Percentiles rank a stretch among this genome's conserved stretches.
Evolutionary conservation across 2,329 filamentous ascomycete genomes (phyloP).

Genomic region (Chaetomium globosum): DNA sequence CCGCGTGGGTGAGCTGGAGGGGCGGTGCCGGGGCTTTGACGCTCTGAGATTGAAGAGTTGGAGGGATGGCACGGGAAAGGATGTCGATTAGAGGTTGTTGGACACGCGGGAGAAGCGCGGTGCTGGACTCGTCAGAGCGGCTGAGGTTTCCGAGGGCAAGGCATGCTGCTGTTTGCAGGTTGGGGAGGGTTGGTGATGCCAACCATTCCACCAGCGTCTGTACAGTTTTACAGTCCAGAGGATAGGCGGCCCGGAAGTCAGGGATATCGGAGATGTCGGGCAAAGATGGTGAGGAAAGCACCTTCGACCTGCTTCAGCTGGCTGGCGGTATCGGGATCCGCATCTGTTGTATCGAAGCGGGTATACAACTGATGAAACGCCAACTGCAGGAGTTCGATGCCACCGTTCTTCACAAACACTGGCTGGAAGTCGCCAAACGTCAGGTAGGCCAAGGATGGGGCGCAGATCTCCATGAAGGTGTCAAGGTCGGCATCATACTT

Average conservation of each 20-base stretch:
- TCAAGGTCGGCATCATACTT: conserved; percentile 53
- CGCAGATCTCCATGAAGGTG: conserved; percentile 56
- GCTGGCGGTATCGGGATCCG: conserved; percentile 51
- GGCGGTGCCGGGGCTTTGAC: conserved; percentile 34
- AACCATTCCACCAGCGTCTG: conserved; percentile 49
- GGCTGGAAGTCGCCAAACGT: conserved; percentile 56
- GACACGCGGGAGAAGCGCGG: conserved; percentile 52
- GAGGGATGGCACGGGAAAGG: conserved; percentile 46
- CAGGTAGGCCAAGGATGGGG: conserved; percentile 60
- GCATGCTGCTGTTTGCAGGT: conserved; percentile 61
- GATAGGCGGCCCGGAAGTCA: conserved; percentile 44
- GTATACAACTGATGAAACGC: conserved; percentile 54
- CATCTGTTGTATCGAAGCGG: conserved; percentile 44
- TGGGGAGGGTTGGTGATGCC: conserved; percentile 41
- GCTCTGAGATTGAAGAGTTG: conserved; percentile 41
- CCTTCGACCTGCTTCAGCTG: conserved; percentile 54
- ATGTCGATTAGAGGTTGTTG: conserved; percentile 51
- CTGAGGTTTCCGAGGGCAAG: conserved; percentile 64
- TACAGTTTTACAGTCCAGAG: conserved; percentile 45
- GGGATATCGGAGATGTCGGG: conserved; percentile 52
- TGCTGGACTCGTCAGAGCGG: conserved; percentile 58
- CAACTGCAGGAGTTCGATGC: conserved; percentile 50
- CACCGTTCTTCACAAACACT: conserved; percentile 47
- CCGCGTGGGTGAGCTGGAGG: conserved; percentile 58
- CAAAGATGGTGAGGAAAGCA: conserved; percentile 54